Percentiles rank a stretch among this genome's conserved stretches.
These are phyloP conservation scores for Uronychia setigera DNA, from an alignment of 73 alveolate species.

Conservation along the genomic window DNA sequence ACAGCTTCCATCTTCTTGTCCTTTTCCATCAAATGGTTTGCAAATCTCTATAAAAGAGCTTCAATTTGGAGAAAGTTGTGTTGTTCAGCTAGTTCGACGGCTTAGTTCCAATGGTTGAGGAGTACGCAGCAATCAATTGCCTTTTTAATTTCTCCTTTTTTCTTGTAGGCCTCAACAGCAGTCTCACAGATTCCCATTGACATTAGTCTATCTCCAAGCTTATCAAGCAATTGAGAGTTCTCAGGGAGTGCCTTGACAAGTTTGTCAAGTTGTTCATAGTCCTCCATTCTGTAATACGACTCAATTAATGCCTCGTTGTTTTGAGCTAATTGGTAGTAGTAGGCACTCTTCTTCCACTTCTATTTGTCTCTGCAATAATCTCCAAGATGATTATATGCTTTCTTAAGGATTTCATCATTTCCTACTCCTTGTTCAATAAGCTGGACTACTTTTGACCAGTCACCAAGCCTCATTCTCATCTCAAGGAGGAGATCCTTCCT, in stretches of 20 bases:
- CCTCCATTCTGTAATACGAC: slow-evolving; percentile 92
- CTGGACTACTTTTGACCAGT: slow-evolving; percentile 95
- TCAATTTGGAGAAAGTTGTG: slow-evolving; percentile 99
- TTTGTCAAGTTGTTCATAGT: slow-evolving; percentile 75
- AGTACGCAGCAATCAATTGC: slow-evolving; percentile 99
- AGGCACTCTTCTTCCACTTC: slow-evolving; percentile 86
- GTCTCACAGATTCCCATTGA: slow-evolving; percentile 89
- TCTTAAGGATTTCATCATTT: slow-evolving; percentile 88
- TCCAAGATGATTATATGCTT: slow-evolving; percentile 86
- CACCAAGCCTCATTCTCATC: slow-evolving; percentile 95
- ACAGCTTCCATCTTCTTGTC: slow-evolving; percentile 99
- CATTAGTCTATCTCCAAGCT: slow-evolving; percentile 88
- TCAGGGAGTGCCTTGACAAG: slow-evolving; percentile 86
- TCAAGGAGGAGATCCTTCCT: slow-evolving; percentile 96
- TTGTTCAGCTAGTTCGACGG: slow-evolving; percentile 99
- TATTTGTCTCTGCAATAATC: slow-evolving; percentile 78
- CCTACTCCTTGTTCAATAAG: slow-evolving; percentile 91
- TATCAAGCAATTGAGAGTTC: slow-evolving; percentile 81
- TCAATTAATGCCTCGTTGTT: slow-evolving; percentile 86
- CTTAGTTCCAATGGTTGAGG: slow-evolving; percentile 98
- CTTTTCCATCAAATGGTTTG: slow-evolving; percentile 97
- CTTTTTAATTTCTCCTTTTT: slow-evolving; percentile 96
- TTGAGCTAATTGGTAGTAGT: slow-evolving; percentile 79
- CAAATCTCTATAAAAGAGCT: slow-evolving; percentile 96
- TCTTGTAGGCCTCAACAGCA: slow-evolving; percentile 96